A percentile compares a stretch with the other conserved stretches of the same genome.
These are phyloP conservation scores for Carex myosuroides DNA, from an alignment of 176 grass and related monocot species.

Conservation along the genomic window DNA sequence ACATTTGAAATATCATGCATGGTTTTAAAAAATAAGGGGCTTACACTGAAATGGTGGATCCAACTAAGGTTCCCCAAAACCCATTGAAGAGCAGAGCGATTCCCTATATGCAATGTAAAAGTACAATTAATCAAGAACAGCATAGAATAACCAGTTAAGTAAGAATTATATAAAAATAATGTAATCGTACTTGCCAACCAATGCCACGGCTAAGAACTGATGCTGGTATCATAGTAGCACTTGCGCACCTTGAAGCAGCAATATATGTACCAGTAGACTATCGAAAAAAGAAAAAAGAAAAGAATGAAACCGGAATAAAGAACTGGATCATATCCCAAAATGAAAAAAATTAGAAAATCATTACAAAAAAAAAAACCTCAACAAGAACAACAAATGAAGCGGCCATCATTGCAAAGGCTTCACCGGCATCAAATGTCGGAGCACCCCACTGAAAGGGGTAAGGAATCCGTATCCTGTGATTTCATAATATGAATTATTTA, in stretches of 20 bases:
- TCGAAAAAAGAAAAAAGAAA: not conserved
- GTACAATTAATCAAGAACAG: not conserved
- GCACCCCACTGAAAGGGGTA: slow-evolving; percentile 98
- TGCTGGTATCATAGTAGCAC: slow-evolving; percentile 78
- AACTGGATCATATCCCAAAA: not conserved
- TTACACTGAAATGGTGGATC: slow-evolving; percentile 69
- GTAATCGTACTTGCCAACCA: slow-evolving; percentile 71
- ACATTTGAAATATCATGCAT: not conserved
- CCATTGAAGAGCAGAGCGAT: slow-evolving; percentile 67
- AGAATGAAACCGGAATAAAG: not conserved
- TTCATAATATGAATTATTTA: not conserved
- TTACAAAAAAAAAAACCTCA: slow-evolving; percentile 37
- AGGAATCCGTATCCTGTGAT: slow-evolving; percentile 69
- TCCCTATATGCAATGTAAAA: slow-evolving; percentile 39
- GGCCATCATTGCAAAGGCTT: slow-evolving; percentile 98
- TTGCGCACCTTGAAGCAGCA: slow-evolving; percentile 73
- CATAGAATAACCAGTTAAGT: not conserved
- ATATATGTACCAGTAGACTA: slow-evolving; percentile 84
- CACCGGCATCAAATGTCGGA: slow-evolving; percentile 89
- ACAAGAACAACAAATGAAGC: slow-evolving; percentile 78
- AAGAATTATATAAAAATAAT: not conserved
- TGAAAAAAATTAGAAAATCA: not conserved
- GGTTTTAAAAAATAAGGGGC: not conserved
- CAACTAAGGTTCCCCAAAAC: slow-evolving; percentile 77
- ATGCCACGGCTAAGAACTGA: slow-evolving; percentile 81